phyloP scores from a whole-genome alignment of 2,329 filamentous ascomycete species.

The Epichloe coenophiala region DNA sequence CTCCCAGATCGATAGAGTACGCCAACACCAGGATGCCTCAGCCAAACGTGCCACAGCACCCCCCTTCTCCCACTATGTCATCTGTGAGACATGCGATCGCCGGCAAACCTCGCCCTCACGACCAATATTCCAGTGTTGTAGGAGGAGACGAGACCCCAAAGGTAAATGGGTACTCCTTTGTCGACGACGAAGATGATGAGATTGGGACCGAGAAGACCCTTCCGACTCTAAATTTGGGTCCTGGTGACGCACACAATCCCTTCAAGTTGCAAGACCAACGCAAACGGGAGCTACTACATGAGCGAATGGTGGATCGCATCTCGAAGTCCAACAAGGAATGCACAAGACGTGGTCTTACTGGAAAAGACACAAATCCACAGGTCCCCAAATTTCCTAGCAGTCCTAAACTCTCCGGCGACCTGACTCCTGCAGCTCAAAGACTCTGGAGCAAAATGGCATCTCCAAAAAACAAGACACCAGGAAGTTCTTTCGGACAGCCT shows the following conservation, averaged over 20 bases:
- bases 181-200: conserved; percentile 60
- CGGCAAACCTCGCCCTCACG: conserved; percentile 49
- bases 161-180: conserved; percentile 88
- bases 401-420: conserved; percentile 37
- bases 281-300: conserved; percentile 66
- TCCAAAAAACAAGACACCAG: conserved; percentile 22
- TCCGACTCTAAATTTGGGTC: conserved; percentile 42
- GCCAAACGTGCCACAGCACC: conserved; percentile 28
- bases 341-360: conserved; percentile 44
- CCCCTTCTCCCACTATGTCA: conserved; percentile 73
- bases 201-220: conserved; percentile 11
- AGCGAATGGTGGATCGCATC: conserved; percentile 74
- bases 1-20: conserved; percentile 66
- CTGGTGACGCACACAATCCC: conserved; percentile 54
- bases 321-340: conserved; percentile 56
- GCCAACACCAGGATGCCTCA: conserved; percentile 68
- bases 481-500: conserved; percentile 21
- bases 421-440: conserved; percentile 64
- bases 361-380: conserved; percentile 44
- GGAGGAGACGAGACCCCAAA: conserved; percentile 68
- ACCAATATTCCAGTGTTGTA: conserved; percentile 43
- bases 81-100: conserved; percentile 75
- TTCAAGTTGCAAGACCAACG: conserved; percentile 68
- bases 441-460: conserved; percentile 49
- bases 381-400: conserved; percentile 60